phyloP scores from a whole-genome alignment of 179 eudicot species.

The Vitellaria paradoxa region DNA sequence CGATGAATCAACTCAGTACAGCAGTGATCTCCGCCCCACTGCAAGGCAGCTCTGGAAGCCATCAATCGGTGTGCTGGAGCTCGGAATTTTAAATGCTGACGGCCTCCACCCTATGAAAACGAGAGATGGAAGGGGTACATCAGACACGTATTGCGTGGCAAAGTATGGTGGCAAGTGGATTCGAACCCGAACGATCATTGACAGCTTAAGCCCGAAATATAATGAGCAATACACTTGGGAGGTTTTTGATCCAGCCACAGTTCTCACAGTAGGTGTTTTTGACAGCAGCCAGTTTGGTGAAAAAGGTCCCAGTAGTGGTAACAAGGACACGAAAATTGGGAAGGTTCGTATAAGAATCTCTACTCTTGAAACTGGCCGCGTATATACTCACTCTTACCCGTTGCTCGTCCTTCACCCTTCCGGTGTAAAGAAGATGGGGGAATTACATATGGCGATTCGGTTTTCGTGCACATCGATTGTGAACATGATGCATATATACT shows the following conservation, averaged over 20 bases:
- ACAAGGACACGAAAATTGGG: constrained; percentile 51
- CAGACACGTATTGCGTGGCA: constrained; percentile 80
- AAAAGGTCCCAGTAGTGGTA: constrained; percentile 14
- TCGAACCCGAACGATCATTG: constrained; percentile 67
- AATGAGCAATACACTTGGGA: constrained; percentile 94
- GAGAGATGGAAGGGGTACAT: constrained; percentile 56
- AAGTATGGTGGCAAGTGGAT: constrained; percentile 85
- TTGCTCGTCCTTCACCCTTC: constrained; percentile 72
- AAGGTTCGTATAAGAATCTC: constrained; percentile 78
- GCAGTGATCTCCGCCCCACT: constrained; percentile 81
- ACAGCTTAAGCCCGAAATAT: constrained; percentile 64
- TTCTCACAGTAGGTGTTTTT: constrained; percentile 72
- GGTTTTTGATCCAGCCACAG: constrained; percentile 82
- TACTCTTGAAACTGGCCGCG: constrained; percentile 80
- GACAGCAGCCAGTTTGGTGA: constrained; percentile 58
- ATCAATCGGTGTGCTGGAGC: constrained; percentile 63
- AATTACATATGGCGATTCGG: constrained; percentile 73
- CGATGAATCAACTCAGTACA: constrained; percentile 78
- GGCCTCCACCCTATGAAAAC: constrained; percentile 67
- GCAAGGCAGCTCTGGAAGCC: constrained; percentile 79
- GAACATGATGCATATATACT: constrained; percentile 57
- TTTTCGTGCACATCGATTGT: constrained; percentile 58
- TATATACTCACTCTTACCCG: constrained; percentile 78
- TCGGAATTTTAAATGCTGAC: constrained; percentile 61
- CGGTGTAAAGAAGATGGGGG: constrained; percentile 88